Percentiles rank a stretch among this genome's conserved stretches.
These are phyloP conservation scores for Mentha longifolia DNA, from an alignment of 257 asterid genomes.

Conservation along the genomic window DNA sequence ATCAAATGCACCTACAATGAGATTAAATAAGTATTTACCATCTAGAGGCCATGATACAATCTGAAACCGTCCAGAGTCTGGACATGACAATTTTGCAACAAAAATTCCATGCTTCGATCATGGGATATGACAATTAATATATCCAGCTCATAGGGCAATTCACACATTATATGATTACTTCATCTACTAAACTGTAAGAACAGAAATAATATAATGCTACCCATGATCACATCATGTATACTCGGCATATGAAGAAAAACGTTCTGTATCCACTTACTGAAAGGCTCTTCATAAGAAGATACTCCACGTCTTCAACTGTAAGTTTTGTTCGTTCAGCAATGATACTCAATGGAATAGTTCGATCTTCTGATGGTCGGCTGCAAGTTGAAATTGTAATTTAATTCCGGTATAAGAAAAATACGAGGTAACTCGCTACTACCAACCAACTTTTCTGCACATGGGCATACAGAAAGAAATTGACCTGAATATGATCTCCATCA, in stretches of 20 bases:
- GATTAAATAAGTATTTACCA: slow-evolving; percentile 15
- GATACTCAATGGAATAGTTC: slow-evolving; percentile 82
- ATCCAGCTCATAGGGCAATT: neutral
- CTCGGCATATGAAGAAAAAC: neutral
- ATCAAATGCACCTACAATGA: slow-evolving; percentile 82
- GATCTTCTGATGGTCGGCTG: slow-evolving; percentile 92
- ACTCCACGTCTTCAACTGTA: slow-evolving; percentile 85
- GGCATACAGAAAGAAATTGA: slow-evolving; percentile 25
- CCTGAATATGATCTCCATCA: slow-evolving; percentile 99
- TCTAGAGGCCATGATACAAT: neutral
- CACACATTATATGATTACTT: neutral
- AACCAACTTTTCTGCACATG: neutral
- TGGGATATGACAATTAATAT: neutral
- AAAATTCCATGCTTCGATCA: neutral
- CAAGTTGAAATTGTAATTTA: slow-evolving; percentile 32
- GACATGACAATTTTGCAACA: neutral
- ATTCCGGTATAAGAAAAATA: slow-evolving; percentile 7
- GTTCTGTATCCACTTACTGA: slow-evolving; percentile 63
- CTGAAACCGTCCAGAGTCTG: neutral
- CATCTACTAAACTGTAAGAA: neutral
- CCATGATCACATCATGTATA: neutral
- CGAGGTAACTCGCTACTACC: slow-evolving; percentile 4
- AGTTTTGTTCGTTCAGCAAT: slow-evolving; percentile 89
- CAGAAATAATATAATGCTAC: slow-evolving; percentile 7
- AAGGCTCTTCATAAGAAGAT: slow-evolving; percentile 97